Percentiles rank a stretch among this genome's conserved stretches.
Evolutionary conservation across 1,139 yeast genomes (phyloP).

Genomic region (Maudiozyma humilis): DNA sequence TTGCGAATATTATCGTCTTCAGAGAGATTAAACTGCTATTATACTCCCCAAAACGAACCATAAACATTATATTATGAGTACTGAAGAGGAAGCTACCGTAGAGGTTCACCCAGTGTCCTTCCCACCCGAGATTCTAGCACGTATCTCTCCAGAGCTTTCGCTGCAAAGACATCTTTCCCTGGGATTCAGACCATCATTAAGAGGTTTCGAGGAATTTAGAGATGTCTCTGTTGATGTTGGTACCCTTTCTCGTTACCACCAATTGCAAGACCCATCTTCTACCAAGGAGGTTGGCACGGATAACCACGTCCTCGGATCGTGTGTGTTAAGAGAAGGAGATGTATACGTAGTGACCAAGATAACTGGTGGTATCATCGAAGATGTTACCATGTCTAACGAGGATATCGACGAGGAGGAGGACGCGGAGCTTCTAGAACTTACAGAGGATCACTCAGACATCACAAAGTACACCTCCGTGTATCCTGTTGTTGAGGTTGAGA

Average conservation of each 20-base stretch:
- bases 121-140: slow-evolving; percentile 74
- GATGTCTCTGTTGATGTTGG: slow-evolving; percentile 42
- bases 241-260: slow-evolving; percentile 35
- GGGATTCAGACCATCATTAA: slow-evolving; percentile 65
- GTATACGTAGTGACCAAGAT: slow-evolving; percentile 70
- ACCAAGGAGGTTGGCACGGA: not conserved
- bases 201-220: slow-evolving; percentile 67
- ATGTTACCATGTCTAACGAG: slow-evolving; percentile 32
- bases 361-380: slow-evolving; percentile 61
- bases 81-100: slow-evolving; percentile 10
- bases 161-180: slow-evolving; percentile 67
- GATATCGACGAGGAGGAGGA: slow-evolving; percentile 35
- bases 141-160: slow-evolving; percentile 79
- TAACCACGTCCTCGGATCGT: slow-evolving; percentile 53
- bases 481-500: slow-evolving; percentile 72
- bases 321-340: slow-evolving; percentile 64
- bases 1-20: no score
- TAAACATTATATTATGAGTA: not conserved
- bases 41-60: not conserved
- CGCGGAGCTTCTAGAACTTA: slow-evolving; percentile 31
- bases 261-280: slow-evolving; percentile 13
- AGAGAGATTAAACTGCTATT: no score
- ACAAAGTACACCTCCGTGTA: slow-evolving; percentile 42
- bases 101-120: slow-evolving; percentile 35
- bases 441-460: slow-evolving; percentile 15